phyloP scores from a whole-genome alignment of 495 filamentous ascomycete genomes.

The Aeminium ludgeri region DNA sequence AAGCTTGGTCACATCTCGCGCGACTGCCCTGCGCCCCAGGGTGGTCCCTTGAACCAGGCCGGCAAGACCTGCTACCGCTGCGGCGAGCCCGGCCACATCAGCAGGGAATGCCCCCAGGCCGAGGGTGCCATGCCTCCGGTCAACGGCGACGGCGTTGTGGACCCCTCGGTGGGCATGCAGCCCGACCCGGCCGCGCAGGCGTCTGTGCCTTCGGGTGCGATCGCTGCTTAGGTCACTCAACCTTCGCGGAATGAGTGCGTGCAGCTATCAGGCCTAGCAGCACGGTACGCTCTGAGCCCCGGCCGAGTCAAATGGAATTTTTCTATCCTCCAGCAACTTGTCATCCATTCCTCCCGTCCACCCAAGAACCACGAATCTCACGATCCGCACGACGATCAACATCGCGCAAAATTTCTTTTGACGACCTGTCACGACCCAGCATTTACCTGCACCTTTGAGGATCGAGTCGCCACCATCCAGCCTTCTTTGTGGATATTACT shows the following conservation, averaged over 20 bases:
- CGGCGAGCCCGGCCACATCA: conserved; percentile 89
- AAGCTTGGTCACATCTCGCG: conserved; percentile 96
- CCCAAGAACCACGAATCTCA: conserved; percentile 1
- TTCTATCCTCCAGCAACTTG: no score
- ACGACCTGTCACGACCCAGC: conserved; percentile 14
- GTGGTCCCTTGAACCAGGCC: conserved; percentile 82
- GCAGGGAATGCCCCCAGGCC: conserved; percentile 70
- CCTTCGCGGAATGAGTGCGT: background rate
- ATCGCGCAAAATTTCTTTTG: conserved; percentile 3
- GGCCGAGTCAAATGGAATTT: no score
- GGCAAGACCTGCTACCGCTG: conserved; percentile 99
- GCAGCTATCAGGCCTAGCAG: no score
- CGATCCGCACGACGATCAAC: background rate
- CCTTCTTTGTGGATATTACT: conserved; percentile 12
- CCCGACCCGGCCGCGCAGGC: conserved; percentile 11
- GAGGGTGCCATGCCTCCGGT: conserved; percentile 8
- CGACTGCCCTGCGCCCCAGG: conserved; percentile 94
- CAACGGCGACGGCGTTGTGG: conserved; percentile 28
- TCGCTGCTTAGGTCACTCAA: conserved; percentile 34
- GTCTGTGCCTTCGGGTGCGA: conserved; percentile 15
- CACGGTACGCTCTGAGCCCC: no score
- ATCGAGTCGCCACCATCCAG: conserved; percentile 2
- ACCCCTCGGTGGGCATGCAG: conserved; percentile 1
- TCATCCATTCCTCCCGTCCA: no score
- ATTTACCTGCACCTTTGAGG: conserved; percentile 15